Percentiles rank a stretch among this genome's conserved stretches.
These are phyloP conservation scores for Jasminum sambac DNA, from an alignment of 257 asterid genomes.

Conservation along the genomic window DNA sequence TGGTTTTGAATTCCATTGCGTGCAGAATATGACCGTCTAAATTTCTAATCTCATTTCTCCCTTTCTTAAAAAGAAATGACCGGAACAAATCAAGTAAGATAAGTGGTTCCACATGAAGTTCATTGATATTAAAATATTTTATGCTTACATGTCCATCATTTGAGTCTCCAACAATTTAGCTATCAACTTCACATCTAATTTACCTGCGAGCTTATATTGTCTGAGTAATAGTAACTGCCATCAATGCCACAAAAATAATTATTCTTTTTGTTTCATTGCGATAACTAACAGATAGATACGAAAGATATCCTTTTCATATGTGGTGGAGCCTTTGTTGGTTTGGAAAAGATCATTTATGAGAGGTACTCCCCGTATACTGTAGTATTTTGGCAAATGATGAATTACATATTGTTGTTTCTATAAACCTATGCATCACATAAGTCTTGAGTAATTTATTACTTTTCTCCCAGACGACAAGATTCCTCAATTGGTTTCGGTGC, in stretches of 20 bases:
- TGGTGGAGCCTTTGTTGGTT: conserved; percentile 91
- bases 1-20: neutral
- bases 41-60: neutral
- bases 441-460: conserved; percentile 24
- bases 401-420: neutral
- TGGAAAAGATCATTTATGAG: conserved; percentile 90
- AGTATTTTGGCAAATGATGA: conserved; percentile 17
- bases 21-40: neutral
- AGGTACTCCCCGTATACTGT: conserved; percentile 47
- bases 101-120: neutral
- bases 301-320: conserved; percentile 83
- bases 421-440: neutral
- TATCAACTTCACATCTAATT: neutral
- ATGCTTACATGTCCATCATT: neutral
- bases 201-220: neutral
- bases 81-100: neutral
- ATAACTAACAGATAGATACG: conserved; percentile 67
- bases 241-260: conserved; percentile 4
- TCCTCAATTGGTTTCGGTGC: conserved; percentile 96
- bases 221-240: neutral
- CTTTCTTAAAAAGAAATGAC: neutral
- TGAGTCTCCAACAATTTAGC: neutral
- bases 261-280: conserved; percentile 23
- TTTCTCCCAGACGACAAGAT: conserved; percentile 66
- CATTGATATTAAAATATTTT: neutral